A percentile compares a stretch with the other conserved stretches of the same genome.
phyloP scores from a whole-genome alignment of 352 stramenopile genomes.

The Pythium dissimile region DNA sequence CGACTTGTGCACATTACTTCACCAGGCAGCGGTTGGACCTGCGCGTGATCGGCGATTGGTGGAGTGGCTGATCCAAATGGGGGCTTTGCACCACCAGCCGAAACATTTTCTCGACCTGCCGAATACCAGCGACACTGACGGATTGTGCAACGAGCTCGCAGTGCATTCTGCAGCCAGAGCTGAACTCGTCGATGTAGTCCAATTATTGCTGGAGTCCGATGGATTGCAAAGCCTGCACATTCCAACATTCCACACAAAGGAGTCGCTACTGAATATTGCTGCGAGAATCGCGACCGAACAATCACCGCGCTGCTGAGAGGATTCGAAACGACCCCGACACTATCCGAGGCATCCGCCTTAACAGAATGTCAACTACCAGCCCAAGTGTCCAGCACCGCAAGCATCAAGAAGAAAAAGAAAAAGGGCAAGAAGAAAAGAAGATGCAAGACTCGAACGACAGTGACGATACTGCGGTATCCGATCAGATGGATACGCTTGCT shows the following conservation, averaged over 20 bases:
- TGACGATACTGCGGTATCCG: not conserved
- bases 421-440: not conserved
- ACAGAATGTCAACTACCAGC: not conserved
- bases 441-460: not conserved
- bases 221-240: constrained; percentile 27
- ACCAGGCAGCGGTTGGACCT: not conserved
- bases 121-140: not conserved
- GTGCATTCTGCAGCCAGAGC: constrained; percentile 21
- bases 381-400: not conserved
- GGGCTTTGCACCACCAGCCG: not conserved
- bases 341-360: not conserved
- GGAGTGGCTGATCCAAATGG: not conserved
- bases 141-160: constrained; percentile 19
- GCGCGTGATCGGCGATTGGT: not conserved
- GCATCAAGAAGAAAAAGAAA: not conserved
- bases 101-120: not conserved
- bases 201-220: constrained; percentile 28
- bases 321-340: not conserved
- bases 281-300: constrained; percentile 17
- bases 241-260: constrained; percentile 22
- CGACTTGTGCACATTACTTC: not conserved
- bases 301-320: constrained; percentile 1
- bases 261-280: constrained; percentile 26
- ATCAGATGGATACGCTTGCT: not conserved
- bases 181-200: constrained; percentile 17